Evolutionary conservation across 2,329 filamentous ascomycete genomes (phyloP).

Genomic region (Colletotrichum coccodes): DNA sequence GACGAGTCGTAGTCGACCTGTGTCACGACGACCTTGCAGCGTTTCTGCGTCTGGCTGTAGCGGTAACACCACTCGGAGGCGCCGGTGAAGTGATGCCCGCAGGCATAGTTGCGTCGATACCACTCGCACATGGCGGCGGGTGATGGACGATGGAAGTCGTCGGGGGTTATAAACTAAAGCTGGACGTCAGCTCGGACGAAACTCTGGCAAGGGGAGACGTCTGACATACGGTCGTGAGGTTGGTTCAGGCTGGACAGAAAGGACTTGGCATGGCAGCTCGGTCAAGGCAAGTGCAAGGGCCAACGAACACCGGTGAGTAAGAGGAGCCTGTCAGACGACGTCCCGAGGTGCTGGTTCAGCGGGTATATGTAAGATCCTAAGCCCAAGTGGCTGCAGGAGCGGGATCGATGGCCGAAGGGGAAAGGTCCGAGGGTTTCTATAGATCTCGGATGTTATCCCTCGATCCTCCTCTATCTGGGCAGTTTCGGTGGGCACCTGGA

Average conservation of each 20-base stretch:
- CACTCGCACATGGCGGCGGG: constrained; percentile 31
- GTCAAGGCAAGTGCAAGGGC: constrained; percentile 29
- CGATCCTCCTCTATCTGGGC: constrained; percentile 4
- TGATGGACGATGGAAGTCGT: background rate
- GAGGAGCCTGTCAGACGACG: constrained; percentile 25
- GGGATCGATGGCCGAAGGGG: constrained; percentile 8
- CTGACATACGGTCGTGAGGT: constrained; percentile 17
- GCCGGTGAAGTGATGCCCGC: constrained; percentile 33
- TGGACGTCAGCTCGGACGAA: background rate
- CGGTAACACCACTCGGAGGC: constrained; percentile 33
- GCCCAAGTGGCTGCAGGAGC: constrained; percentile 17
- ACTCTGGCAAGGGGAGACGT: background rate
- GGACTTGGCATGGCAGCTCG: constrained; percentile 30
- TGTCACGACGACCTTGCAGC: constrained; percentile 30
- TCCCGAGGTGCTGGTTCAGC: constrained; percentile 28
- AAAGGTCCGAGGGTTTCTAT: constrained; percentile 8
- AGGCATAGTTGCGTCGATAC: constrained; percentile 35
- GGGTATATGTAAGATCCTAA: constrained; percentile 33
- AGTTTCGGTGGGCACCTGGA: constrained; percentile 7
- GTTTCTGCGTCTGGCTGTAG: constrained; percentile 33
- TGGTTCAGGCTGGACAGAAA: constrained; percentile 11
- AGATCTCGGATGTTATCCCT: constrained; percentile 4
- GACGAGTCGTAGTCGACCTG: constrained; percentile 29
- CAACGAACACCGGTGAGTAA: constrained; percentile 27
- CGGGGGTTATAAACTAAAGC: background rate